phyloP scores from a whole-genome alignment of 129 eudicot genomes.

The Pulicaria dysenterica region DNA sequence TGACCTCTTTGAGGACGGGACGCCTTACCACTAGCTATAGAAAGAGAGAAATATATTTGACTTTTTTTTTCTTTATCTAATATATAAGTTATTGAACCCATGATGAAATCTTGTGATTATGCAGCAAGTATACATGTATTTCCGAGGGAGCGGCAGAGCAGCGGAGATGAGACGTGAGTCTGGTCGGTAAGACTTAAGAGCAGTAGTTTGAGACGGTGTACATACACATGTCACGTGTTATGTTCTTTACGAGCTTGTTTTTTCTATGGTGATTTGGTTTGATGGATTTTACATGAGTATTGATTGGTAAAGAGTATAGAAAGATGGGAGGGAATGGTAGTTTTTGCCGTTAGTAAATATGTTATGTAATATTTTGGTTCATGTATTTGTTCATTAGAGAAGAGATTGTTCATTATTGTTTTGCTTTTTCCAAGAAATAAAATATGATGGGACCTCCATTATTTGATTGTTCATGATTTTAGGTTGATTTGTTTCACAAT shows the following conservation, averaged over 20 bases:
- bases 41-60: not conserved
- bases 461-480: too few relatives aligned
- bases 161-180: slow-evolving; percentile 81
- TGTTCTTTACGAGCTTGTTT: not conserved
- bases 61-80: not conserved
- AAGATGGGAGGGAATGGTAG: not conserved
- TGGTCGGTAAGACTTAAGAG: slow-evolving; percentile 59
- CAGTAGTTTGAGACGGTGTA: slow-evolving; percentile 41
- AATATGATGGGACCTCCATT: too few relatives aligned
- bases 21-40: not conserved
- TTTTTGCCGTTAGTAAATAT: slow-evolving; percentile 32
- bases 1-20: too few relatives aligned
- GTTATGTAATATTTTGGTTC: slow-evolving; percentile 8
- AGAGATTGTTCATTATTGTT: not conserved
- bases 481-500: too few relatives aligned
- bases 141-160: slow-evolving; percentile 89
- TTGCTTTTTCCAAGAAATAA: not conserved
- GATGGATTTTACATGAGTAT: slow-evolving; percentile 12
- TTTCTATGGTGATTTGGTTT: slow-evolving; percentile 18
- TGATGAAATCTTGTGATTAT: slow-evolving; percentile 21
- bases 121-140: slow-evolving; percentile 99
- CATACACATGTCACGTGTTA: not conserved
- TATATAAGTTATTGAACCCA: not conserved
- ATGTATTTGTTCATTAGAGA: slow-evolving; percentile 19
- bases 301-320: slow-evolving; percentile 7